Percentiles rank a stretch among this genome's conserved stretches.
Evolutionary conservation across 2,329 filamentous ascomycete species (phyloP).

Genomic region (Neofusicoccum ribis): DNA sequence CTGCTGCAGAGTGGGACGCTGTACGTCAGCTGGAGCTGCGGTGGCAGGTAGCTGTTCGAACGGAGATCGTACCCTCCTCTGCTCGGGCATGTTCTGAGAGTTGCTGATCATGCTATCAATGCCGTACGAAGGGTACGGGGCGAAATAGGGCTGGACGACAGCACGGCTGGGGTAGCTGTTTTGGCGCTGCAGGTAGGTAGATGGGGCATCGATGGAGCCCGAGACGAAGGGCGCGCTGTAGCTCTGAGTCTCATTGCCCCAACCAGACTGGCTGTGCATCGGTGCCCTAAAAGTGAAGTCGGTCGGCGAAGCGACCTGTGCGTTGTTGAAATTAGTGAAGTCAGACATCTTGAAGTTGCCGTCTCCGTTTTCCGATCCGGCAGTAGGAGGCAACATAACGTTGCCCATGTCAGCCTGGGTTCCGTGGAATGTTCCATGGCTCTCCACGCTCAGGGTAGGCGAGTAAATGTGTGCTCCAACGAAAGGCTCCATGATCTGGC

Average conservation of each 20-base stretch:
- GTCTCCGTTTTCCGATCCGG: constrained; percentile 34
- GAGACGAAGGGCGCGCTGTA: constrained; percentile 28
- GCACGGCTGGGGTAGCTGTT: constrained; percentile 12
- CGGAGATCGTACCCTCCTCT: constrained; percentile 11
- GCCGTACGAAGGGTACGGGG: constrained; percentile 10
- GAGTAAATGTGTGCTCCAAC: constrained; percentile 36
- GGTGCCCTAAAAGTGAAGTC: constrained; percentile 14
- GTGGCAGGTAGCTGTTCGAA: constrained; percentile 7
- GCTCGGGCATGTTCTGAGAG: constrained; percentile 1
- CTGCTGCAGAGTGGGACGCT: constrained; percentile 11
- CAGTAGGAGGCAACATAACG: constrained; percentile 31
- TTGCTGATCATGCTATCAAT: constrained; percentile 21
- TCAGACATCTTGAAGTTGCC: constrained; percentile 28
- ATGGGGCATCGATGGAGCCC: constrained; percentile 13
- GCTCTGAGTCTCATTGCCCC: constrained; percentile 28
- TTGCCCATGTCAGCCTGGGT: constrained; percentile 36
- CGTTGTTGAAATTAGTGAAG: constrained; percentile 40
- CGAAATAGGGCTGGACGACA: constrained; percentile 12
- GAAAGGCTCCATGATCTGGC: constrained; percentile 32
- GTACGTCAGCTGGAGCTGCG: constrained; percentile 14
- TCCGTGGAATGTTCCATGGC: constrained; percentile 34
- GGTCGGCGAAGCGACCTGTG: constrained; percentile 34
- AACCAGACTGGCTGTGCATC: constrained; percentile 25
- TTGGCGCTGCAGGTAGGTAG: constrained; percentile 9
- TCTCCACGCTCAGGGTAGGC: constrained; percentile 38